These are phyloP conservation scores for Penicillium sclerotigenum DNA, from an alignment of 2,329 filamentous ascomycete species.

Conservation along the genomic window DNA sequence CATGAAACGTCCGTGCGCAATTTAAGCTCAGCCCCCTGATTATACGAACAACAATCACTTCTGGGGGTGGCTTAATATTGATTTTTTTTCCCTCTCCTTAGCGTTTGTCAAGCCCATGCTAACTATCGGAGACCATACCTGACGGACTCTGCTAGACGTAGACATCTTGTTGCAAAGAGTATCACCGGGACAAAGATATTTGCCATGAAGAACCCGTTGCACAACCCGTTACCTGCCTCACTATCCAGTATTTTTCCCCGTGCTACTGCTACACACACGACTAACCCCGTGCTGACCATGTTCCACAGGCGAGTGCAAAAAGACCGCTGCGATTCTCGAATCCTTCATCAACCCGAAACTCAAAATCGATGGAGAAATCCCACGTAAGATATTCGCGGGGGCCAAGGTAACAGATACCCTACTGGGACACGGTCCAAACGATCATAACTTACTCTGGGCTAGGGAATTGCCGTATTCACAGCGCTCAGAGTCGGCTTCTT, in stretches of 20 bases:
- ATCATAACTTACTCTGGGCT: background rate
- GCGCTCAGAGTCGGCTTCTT: constrained; percentile 49
- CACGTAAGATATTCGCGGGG: constrained; percentile 78
- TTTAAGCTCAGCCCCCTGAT: background rate
- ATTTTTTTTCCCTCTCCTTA: background rate
- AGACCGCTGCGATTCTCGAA: constrained; percentile 88
- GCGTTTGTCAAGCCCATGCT: background rate
- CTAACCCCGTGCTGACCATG: background rate
- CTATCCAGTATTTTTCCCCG: constrained; percentile 1
- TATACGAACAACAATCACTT: background rate
- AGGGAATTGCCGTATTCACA: constrained; percentile 49
- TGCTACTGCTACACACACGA: background rate
- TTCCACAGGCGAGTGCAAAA: constrained; percentile 82
- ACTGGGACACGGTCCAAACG: background rate
- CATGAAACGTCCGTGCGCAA: background rate
- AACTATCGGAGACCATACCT: background rate
- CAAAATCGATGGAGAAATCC: constrained; percentile 93
- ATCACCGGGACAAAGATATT: background rate
- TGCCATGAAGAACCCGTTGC: constrained; percentile 4
- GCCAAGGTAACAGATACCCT: constrained; percentile 64
- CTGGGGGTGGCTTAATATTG: background rate
- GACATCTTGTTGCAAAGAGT: background rate
- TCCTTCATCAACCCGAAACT: constrained; percentile 95
- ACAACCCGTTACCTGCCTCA: constrained; percentile 8
- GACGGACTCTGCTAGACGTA: background rate